Conservation (phyloP, 2,329 filamentous ascomycete species). For the Fusarium brevicatenulatum region DNA sequence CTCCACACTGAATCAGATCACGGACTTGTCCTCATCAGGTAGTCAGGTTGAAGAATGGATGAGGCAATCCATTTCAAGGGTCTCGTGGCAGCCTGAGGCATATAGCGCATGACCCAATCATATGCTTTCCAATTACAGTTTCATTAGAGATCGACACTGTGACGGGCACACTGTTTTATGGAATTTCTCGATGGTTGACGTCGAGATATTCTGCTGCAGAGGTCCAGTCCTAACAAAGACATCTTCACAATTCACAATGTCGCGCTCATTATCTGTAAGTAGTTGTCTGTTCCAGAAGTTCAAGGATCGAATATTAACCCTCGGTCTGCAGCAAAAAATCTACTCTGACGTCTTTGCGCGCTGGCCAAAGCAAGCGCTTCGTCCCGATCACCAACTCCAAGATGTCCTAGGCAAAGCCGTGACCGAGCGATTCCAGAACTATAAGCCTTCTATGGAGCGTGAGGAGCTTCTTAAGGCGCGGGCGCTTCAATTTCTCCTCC, state of each 20-base stretch:
- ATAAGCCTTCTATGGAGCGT: conserved; percentile 53
- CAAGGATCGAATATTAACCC: not conserved
- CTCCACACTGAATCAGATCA: conserved; percentile 32
- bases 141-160: not conserved
- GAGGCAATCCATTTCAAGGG: conserved; percentile 31
- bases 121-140: conserved; percentile 16
- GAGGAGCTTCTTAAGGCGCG: conserved; percentile 67
- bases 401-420: conserved; percentile 59
- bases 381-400: conserved; percentile 71
- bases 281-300: not conserved
- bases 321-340: conserved; percentile 46
- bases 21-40: conserved; percentile 25
- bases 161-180: conserved; percentile 16
- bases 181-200: conserved; percentile 45
- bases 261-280: conserved; percentile 48
- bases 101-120: conserved; percentile 33
- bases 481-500: conserved; percentile 67
- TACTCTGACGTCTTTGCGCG: conserved; percentile 56
- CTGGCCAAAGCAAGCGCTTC: conserved; percentile 73
- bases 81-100: conserved; percentile 36
- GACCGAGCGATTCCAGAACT: conserved; percentile 49
- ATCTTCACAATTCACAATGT: conserved; percentile 45
- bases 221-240: conserved; percentile 9
- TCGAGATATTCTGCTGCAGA: conserved; percentile 29
- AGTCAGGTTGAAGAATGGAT: conserved; percentile 21